These are phyloP conservation scores for Sphaerulina populicola DNA, from an alignment of 2,329 filamentous ascomycete genomes.

Conservation along the genomic window DNA sequence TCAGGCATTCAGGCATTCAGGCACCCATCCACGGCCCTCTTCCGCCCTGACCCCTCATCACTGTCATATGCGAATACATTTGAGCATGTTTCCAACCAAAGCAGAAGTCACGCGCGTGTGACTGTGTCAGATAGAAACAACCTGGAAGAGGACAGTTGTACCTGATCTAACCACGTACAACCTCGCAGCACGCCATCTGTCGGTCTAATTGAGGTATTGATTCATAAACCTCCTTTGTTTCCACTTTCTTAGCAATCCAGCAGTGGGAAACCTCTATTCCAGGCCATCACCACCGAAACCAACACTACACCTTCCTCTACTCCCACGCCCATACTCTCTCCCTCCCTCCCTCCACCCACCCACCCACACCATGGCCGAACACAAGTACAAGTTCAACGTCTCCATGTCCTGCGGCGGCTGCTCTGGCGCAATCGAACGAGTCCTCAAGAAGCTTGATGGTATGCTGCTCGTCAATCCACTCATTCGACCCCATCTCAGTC, in stretches of 20 bases:
- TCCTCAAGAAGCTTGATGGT: constrained; percentile 63
- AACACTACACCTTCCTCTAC: neutral
- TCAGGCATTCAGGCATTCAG: neutral
- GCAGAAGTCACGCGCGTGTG: constrained; percentile 1
- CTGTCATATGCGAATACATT: neutral
- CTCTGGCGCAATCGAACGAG: constrained; percentile 85
- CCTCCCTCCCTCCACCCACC: too few species aligned
- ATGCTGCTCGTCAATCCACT: neutral
- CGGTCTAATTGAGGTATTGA: constrained; percentile 1
- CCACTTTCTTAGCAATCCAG: constrained; percentile 8
- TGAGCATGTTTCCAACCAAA: constrained; percentile 11
- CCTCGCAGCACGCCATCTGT: constrained; percentile 4
- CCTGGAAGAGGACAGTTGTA: constrained; percentile 7
- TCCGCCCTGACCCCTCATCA: neutral
- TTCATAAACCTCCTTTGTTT: neutral
- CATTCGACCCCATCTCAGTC: neutral
- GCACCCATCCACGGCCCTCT: neutral
- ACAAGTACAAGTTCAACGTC: constrained; percentile 93
- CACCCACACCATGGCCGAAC: constrained; percentile 54
- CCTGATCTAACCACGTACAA: neutral
- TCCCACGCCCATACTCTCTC: neutral
- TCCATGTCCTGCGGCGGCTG: constrained; percentile 93
- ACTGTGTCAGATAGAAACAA: neutral
- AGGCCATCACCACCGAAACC: too few species aligned
- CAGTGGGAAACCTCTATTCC: too few species aligned